phyloP scores from a whole-genome alignment of 768 basidiomycete genomes.

The Lentinula raphanica region DNA sequence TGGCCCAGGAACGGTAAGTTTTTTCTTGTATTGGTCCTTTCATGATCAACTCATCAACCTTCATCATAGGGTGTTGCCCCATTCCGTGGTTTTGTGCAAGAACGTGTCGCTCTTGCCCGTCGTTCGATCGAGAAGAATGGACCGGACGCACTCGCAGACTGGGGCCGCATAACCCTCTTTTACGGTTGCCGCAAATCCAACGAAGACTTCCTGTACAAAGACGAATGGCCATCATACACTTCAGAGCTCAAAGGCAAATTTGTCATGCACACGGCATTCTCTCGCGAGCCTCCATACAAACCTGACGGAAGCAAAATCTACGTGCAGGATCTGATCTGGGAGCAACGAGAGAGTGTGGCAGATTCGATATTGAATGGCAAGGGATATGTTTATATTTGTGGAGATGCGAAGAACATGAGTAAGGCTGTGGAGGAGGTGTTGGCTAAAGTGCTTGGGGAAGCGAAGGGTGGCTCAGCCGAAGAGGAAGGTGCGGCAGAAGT shows the following conservation, averaged over 20 bases:
- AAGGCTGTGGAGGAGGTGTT: conserved; percentile 91
- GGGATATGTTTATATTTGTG: conserved; percentile 97
- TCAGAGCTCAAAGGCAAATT: conserved; percentile 91
- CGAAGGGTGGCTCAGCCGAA: conserved; percentile 85
- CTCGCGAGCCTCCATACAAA: conserved; percentile 80
- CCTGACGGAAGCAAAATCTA: conserved; percentile 94
- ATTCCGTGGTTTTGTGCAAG: conserved; percentile 98
- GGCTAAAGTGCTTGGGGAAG: conserved; percentile 80
- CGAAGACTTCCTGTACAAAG: conserved; percentile 91
- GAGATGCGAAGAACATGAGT: conserved; percentile 95
- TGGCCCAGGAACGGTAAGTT: conserved; percentile 92
- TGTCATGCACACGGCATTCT: conserved; percentile 84
- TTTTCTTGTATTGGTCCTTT: not conserved
- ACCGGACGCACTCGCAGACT: conserved; percentile 85
- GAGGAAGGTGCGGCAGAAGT: conserved; percentile 89
- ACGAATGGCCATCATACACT: conserved; percentile 89
- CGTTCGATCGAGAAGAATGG: conserved; percentile 96
- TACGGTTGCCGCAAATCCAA: conserved; percentile 90
- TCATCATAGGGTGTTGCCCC: conserved; percentile 95
- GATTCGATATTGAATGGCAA: conserved; percentile 90
- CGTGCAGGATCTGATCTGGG: conserved; percentile 96
- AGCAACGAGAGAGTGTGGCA: conserved; percentile 76
- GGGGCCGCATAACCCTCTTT: conserved; percentile 93
- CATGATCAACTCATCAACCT: conserved; percentile 11
- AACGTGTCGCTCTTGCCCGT: conserved; percentile 92